Evolutionary conservation across 176 grass and related monocot genomes (phyloP).

Genomic region (Eremochloa ophiuroides): DNA sequence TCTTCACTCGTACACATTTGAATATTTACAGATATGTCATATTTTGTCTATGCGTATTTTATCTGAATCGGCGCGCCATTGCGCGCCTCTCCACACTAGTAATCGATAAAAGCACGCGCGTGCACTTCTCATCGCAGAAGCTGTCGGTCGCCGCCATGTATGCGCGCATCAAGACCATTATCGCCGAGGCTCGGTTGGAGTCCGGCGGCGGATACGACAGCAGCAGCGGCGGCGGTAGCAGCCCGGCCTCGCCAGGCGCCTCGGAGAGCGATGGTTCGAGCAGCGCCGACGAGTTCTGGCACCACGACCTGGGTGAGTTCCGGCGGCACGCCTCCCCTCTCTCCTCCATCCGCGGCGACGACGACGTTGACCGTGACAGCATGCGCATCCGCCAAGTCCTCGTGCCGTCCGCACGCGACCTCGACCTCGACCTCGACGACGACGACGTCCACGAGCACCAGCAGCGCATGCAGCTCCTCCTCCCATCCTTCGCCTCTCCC

Average conservation of each 20-base stretch:
- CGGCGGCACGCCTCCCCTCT: background rate
- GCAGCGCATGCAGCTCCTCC: constrained; percentile 14
- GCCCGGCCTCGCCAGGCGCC: background rate
- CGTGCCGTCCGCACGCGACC: background rate
- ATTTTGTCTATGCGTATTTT: too few species aligned
- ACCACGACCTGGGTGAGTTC: background rate
- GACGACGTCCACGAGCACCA: constrained; percentile 28
- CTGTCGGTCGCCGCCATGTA: background rate
- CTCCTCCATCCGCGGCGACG: background rate
- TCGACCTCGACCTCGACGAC: too few species aligned
- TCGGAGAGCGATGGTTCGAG: constrained; percentile 31
- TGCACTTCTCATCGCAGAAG: too few species aligned
- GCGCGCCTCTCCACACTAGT: too few species aligned
- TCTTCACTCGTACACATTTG: too few species aligned
- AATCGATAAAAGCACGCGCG: too few species aligned
- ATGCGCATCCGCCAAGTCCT: background rate
- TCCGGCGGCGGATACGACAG: background rate
- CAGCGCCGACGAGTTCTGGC: constrained; percentile 28
- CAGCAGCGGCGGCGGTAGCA: constrained; percentile 28
- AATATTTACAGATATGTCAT: too few species aligned
- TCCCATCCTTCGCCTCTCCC: constrained; percentile 12
- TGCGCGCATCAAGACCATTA: background rate
- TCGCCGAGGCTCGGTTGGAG: background rate
- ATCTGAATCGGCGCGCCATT: too few species aligned
- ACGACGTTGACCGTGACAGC: background rate